Conservation (phyloP, 2,329 filamentous ascomycete species). For the Sclerotiophoma versabilis region DNA sequence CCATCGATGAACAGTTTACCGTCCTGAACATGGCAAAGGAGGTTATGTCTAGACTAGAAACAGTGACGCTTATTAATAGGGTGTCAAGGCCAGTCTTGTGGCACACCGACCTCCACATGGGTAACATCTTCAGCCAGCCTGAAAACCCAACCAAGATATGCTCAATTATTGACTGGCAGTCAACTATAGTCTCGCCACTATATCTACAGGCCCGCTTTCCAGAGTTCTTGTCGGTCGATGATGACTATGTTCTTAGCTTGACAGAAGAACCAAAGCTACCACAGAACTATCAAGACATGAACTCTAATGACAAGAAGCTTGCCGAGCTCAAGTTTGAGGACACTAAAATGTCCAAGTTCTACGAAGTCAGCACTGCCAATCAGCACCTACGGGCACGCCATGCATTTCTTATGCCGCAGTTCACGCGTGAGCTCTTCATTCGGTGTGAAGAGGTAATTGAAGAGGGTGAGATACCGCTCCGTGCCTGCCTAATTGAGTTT, state of each 20-base stretch:
- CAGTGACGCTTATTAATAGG: not conserved
- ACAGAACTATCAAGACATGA: conserved; percentile 18
- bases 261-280: conserved; percentile 16
- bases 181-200: conserved; percentile 28
- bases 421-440: conserved; percentile 44
- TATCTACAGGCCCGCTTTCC: conserved; percentile 29
- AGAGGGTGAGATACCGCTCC: conserved; percentile 45
- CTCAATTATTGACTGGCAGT: conserved; percentile 38
- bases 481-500: conserved; percentile 44
- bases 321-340: conserved; percentile 12
- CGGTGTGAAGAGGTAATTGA: conserved; percentile 34
- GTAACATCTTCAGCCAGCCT: conserved; percentile 46
- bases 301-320: conserved; percentile 10
- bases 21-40: not conserved
- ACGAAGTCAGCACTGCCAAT: conserved; percentile 36
- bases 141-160: conserved; percentile 24
- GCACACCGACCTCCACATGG: conserved; percentile 51
- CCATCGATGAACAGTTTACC: not conserved
- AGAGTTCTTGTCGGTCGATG: conserved; percentile 22
- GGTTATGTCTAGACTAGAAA: not conserved
- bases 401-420: conserved; percentile 36
- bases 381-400: conserved; percentile 29
- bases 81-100: conserved; percentile 21
- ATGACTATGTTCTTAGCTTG: conserved; percentile 21
- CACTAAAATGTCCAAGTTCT: conserved; percentile 36